Conservation (phyloP, 2,329 filamentous ascomycete species). For the Calonectria pauciramosa region DNA sequence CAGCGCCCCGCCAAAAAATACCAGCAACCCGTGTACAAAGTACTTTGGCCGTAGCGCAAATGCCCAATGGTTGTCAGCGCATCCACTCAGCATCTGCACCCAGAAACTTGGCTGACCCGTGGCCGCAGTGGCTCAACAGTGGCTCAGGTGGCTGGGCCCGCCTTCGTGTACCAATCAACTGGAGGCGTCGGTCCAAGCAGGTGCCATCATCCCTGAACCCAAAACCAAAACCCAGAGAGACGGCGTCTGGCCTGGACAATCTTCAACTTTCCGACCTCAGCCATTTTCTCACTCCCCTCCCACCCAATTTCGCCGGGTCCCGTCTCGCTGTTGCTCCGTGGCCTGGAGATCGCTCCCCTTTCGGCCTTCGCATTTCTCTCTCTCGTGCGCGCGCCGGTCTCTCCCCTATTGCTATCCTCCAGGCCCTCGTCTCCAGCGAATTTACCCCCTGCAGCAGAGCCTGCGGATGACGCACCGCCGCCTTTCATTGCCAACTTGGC, state of each 20-base stretch:
- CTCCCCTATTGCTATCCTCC: constrained; percentile 23
- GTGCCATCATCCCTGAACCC: constrained; percentile 45
- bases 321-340: constrained; percentile 31
- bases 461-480: constrained; percentile 44
- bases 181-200: constrained; percentile 3
- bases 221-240: constrained; percentile 37
- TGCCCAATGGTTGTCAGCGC: constrained; percentile 6
- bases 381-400: constrained; percentile 31
- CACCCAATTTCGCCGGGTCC: constrained; percentile 32
- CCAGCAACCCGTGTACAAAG: constrained; percentile 15
- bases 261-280: constrained; percentile 47
- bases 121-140: constrained; percentile 21
- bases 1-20: constrained; percentile 15
- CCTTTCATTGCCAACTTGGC: constrained; percentile 39
- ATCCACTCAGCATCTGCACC: constrained; percentile 4
- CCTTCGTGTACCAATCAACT: constrained; percentile 31
- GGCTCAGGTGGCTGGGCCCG: constrained; percentile 38
- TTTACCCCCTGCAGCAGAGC: constrained; percentile 39
- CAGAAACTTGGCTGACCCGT: neutral
- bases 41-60: neutral
- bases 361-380: constrained; percentile 31
- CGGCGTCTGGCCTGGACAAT: constrained; percentile 39
- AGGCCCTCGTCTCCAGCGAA: constrained; percentile 31
- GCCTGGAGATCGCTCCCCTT: constrained; percentile 34
- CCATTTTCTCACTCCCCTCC: constrained; percentile 34